Evolutionary conservation across 768 basidiomycete species (phyloP).

Genomic region (Steccherinum ochraceum): DNA sequence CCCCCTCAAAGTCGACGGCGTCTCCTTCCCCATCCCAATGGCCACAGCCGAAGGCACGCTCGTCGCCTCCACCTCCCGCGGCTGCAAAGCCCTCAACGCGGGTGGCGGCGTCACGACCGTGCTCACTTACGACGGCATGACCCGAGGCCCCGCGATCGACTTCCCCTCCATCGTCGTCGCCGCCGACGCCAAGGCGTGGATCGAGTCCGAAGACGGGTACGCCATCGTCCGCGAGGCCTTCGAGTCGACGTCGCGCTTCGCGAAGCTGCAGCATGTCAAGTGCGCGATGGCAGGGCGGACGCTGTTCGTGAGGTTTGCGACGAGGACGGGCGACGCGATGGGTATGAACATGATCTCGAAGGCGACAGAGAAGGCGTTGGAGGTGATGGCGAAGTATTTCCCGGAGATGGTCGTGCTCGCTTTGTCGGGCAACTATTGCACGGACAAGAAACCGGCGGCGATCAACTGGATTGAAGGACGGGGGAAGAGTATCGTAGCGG

Average conservation of each 20-base stretch:
- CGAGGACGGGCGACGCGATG: constrained; percentile 97
- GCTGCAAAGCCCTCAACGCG: constrained; percentile 95
- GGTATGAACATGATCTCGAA: constrained; percentile 99
- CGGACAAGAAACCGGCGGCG: constrained; percentile 98
- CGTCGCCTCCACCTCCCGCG: constrained; percentile 94
- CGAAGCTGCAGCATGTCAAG: constrained; percentile 79
- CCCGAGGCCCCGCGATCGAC: constrained; percentile 96
- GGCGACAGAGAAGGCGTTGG: constrained; percentile 93
- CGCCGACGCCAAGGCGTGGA: constrained; percentile 82
- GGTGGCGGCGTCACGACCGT: constrained; percentile 95
- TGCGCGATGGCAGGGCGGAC: constrained; percentile 90
- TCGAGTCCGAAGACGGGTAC: constrained; percentile 79
- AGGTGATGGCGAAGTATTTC: constrained; percentile 68
- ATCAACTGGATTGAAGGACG: constrained; percentile 99
- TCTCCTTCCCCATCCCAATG: constrained; percentile 89
- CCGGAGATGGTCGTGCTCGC: constrained; percentile 90
- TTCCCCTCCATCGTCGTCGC: constrained; percentile 80
- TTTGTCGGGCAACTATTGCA: constrained; percentile 96
- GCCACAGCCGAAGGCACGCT: constrained; percentile 99
- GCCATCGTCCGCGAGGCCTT: constrained; percentile 75
- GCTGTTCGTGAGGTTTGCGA: constrained; percentile 89
- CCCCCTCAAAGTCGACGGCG: constrained; percentile 86
- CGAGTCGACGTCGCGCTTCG: constrained; percentile 92
- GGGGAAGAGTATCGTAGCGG: constrained; percentile 96
- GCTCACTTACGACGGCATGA: constrained; percentile 90